Conservation (phyloP, 352 stramenopile species). For the Stephanocyclus meneghinianus region DNA sequence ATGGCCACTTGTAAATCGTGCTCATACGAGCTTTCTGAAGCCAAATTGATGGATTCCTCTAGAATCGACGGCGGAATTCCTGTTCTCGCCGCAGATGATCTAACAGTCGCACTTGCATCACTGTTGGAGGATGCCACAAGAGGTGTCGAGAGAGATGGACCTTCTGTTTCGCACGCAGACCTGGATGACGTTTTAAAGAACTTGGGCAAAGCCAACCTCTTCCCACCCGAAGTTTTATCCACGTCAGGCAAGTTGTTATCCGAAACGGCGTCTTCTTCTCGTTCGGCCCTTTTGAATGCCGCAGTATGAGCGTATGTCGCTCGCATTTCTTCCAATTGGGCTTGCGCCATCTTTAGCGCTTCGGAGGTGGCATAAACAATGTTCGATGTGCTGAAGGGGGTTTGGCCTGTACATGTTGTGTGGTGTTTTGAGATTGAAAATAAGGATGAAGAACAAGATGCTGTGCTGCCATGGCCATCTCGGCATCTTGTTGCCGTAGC, state of each 20-base stretch:
- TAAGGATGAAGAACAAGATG: slow-evolving; percentile 67
- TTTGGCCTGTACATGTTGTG: slow-evolving; percentile 74
- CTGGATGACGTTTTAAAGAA: slow-evolving; percentile 21
- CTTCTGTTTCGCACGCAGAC: slow-evolving; percentile 28
- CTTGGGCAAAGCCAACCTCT: slow-evolving; percentile 19
- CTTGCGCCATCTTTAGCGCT: slow-evolving; percentile 58
- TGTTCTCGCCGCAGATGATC: background rate
- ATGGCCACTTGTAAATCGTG: slow-evolving; percentile 52
- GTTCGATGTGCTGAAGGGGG: slow-evolving; percentile 63
- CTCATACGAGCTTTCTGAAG: slow-evolving; percentile 30
- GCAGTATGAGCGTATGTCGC: slow-evolving; percentile 24
- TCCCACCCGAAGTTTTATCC: slow-evolving; percentile 12
- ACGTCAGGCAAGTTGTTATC: slow-evolving; percentile 24
- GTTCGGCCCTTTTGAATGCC: slow-evolving; percentile 15
- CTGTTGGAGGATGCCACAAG: slow-evolving; percentile 14
- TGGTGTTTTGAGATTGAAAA: slow-evolving; percentile 67
- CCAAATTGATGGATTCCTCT: slow-evolving; percentile 36
- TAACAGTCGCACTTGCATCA: background rate
- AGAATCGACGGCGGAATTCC: slow-evolving; percentile 42
- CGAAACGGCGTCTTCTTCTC: slow-evolving; percentile 12
- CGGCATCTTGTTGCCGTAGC: background rate
- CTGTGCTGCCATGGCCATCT: slow-evolving; percentile 26
- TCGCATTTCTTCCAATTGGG: slow-evolving; percentile 68
- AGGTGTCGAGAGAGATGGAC: slow-evolving; percentile 17
- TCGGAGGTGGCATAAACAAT: slow-evolving; percentile 63